Evolutionary conservation across 441 rosid species (phyloP).

Genomic region (Populus hybrid): DNA sequence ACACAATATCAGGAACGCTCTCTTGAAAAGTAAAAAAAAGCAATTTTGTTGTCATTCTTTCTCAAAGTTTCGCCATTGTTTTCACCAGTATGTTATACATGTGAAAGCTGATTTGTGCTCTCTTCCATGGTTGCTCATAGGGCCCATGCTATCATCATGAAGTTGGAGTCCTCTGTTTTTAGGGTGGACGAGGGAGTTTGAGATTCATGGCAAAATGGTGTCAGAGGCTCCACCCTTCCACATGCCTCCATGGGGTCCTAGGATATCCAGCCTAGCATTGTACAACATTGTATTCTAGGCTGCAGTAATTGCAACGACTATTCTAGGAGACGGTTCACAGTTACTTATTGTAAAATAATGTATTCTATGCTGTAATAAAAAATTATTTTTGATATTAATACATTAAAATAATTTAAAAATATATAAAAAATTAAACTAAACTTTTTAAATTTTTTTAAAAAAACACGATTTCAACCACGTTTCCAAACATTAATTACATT

Average conservation of each 20-base stretch:
- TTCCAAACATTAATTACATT: too few species aligned
- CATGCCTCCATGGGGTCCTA: slow-evolving; percentile 40
- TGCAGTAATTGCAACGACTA: slow-evolving; percentile 17
- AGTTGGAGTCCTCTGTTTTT: slow-evolving; percentile 27
- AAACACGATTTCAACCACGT: too few species aligned
- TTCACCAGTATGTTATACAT: slow-evolving; percentile 24
- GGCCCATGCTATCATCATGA: slow-evolving; percentile 33
- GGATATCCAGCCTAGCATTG: slow-evolving; percentile 45
- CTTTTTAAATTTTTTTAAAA: too few species aligned
- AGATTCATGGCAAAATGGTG: slow-evolving; percentile 33
- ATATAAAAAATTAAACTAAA: too few species aligned
- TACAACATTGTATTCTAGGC: slow-evolving; percentile 24
- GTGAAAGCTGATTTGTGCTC: slow-evolving; percentile 36
- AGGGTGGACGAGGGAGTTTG: slow-evolving; percentile 25
- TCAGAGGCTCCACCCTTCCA: slow-evolving; percentile 46
- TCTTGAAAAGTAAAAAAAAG: not conserved
- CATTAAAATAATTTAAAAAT: too few species aligned
- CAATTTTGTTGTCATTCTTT: not conserved
- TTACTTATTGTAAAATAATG: not conserved
- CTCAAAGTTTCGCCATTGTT: slow-evolving; percentile 15
- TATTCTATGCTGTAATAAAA: too few species aligned
- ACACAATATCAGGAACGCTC: not conserved
- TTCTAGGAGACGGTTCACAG: slow-evolving; percentile 17
- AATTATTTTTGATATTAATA: too few species aligned
- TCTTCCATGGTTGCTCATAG: slow-evolving; percentile 30